Base-by-base conservation (phyloP, 1,284 basidiomycete genomes). In the Apiotrichum veenhuisii region DNA sequence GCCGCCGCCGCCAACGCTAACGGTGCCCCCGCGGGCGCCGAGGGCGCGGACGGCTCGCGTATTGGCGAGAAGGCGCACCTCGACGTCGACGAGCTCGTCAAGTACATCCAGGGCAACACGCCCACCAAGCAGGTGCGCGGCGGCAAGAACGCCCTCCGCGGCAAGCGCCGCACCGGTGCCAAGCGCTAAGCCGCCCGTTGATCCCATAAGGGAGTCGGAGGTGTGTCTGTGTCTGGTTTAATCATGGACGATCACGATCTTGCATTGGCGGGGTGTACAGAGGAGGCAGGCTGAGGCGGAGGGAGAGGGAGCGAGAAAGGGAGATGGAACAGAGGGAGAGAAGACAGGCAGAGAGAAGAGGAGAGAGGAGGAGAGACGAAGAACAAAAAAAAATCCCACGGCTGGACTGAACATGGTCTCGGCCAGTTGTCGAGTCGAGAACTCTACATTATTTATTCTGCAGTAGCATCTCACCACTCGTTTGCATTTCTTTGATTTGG, bases 71-170 rank as follows among this genome's bases (percentile, higher is more conserved):
- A 66, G 54, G 75, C 72, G 5, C 67, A 73, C 48, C 50, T 75
- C 55, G 73, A 72, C 54, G 68, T 80, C 26, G 78, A 80, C 51
- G 77, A 77, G 56, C 69, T 80, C 50, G 78, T 79, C 64, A 71
- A 73, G 56, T 80, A 73, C 64, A 78, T 79, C 61, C 72, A 77
- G 61, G 73, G 75, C 59, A 64, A 67, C 50, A 53, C 52, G 48
- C 61, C 57, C n/a, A 50, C 60, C 40, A 63, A 62, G 51, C 49
- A 62, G 3, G 27, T 64, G 12, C 48, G 61, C 34, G 62, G 73
- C 36, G 69, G 69, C 26, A 76, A 76, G 68, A 75, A 75, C 59
- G 68, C 64, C 20, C 60, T 77, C 44, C 67, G 75, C 33, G 76
- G 74, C 26, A 77, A 77, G 66, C 68, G 73, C 57, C 67, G 76